Base-by-base conservation (phyloP, 2,329 filamentous ascomycete genomes). In the Trichoderma sp. region DNA sequence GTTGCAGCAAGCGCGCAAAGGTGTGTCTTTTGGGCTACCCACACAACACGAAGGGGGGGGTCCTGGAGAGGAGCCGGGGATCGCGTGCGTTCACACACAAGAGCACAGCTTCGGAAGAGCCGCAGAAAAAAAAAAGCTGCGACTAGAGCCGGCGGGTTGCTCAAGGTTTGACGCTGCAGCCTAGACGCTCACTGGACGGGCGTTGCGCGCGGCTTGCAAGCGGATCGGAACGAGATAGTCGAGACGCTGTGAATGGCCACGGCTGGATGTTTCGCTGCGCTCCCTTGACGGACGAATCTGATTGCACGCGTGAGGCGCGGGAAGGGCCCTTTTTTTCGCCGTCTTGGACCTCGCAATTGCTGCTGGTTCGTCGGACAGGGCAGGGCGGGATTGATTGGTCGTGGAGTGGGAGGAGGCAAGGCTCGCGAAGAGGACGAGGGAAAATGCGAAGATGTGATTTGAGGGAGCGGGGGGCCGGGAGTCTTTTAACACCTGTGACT, bases 401-500 rank as follows among this genome's bases (percentile, higher is more conserved):
- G 80, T 83, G 79, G 76, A 62, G 43, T 68, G 19, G 55, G 59
- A 64, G 66, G 62, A 80, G 78, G 77, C 77, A 78, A 81, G 75
- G 74, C 73, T 71, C 52, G 73, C 69, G 73, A 75, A 65, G 53
- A 79, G 77, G 79, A 80, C 79, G 81, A 82, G 74, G 74, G 70
- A 71, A 80, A 67, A 82, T 83, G 78, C 79, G 78, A 81, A 79
- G 79, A 83, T 79, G 77, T 85, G 83, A 85, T 85, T 85, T 85
- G 84, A 85, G 81, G 81, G 82, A 76, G 77, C 77, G 75, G 76
- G 79, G 79, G 79, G n/a, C 78, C 77, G 52, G 77, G 77, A 76
- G 75, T 79, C 78, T 79, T 82, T 81, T 78, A 80, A 79, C 77
- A 76, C 76, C 76, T 83, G 76, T 85, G 80, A 85, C 81, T 85